Evolutionary conservation across 2,329 filamentous ascomycete genomes (phyloP).

Genomic region (Diatrype stigma): DNA sequence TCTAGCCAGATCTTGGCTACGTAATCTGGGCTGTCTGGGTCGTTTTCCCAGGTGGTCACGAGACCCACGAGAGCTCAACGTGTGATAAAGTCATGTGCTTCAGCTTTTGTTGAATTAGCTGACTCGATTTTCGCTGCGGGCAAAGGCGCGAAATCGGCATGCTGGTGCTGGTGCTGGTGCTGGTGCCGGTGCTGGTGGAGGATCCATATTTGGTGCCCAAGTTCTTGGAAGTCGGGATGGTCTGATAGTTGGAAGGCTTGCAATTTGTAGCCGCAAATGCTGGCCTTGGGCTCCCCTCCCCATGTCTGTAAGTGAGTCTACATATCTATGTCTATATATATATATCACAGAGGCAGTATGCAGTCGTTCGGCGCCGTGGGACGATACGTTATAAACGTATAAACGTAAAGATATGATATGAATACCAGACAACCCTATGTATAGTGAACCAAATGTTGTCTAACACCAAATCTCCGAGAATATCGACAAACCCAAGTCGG

Average conservation of each 20-base stretch:
- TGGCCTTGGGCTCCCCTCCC: no score
- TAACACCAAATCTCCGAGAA: constrained; percentile 12
- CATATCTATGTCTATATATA: no score
- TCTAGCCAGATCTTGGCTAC: no score
- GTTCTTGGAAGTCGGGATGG: neutral
- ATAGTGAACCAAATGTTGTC: constrained; percentile 17
- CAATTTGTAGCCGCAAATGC: neutral
- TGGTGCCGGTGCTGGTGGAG: neutral
- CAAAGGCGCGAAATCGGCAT: no score
- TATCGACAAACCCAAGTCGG: constrained; percentile 11
- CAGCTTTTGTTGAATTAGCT: neutral
- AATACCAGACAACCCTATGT: constrained; percentile 9
- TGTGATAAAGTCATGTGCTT: no score
- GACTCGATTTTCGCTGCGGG: neutral
- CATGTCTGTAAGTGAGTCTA: no score
- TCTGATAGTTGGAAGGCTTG: neutral
- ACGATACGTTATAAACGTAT: neutral
- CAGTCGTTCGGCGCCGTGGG: neutral
- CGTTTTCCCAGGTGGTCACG: neutral
- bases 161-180: neutral
- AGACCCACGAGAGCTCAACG: neutral
- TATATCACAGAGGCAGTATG: no score
- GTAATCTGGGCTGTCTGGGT: neutral
- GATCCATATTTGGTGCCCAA: neutral
- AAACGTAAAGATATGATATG: constrained; percentile 10